Evolutionary conservation across 164 flowering plant genomes (phyloP), one percentile per base, ranked within the genome.

Genomic region (Vitis rotundifolia): DNA sequence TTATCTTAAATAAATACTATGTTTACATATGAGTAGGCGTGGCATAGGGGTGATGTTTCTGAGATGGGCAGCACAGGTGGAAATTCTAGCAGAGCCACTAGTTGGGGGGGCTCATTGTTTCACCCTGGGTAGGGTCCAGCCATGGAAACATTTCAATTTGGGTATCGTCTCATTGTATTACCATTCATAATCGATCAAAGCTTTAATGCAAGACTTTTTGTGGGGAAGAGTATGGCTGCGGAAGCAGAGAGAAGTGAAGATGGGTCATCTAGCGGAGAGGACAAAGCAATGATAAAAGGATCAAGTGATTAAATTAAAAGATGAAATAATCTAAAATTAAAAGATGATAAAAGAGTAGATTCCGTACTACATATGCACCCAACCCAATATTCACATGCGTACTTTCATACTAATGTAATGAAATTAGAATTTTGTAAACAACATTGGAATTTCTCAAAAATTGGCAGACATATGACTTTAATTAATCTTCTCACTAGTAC

Each of bases 51-150:
- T 77, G 31, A 83, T 86, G 0, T 61, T 28, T 11, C 7, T 65
- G 1, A 82, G 85, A 1, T 86, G 87, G 88, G 85, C 75, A 3
- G 79, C 90, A 0, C 84, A 84, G 54, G 2, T 64, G 71, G 68
- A 73, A 28, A 75, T 86, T 19, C 59, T 84, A 29, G 76, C 68
- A 3, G 86, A 84, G 47, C 71, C 78, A 4, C 57, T 87, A 0
- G 66, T 84, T 54, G 86, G 87, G 9, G 83, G 76, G 22, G 22
- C 22, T 80, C 63, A 18, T 37, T 82, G 73, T 71, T 59, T 28
- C 85, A 82, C 12, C 60, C 76, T 3, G 84, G 84, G 11, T 80
- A 76, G 78, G 67, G 79, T 1, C 76, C 87, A 16, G 18, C 71
- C 0, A 73, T 76, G 1, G 82, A 82, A 69, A 62, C 77, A 0